Evolutionary conservation across 306 rosid species (phyloP), one percentile per base, ranked within the genome.

Genomic region (Begonia peltatifolia): DNA sequence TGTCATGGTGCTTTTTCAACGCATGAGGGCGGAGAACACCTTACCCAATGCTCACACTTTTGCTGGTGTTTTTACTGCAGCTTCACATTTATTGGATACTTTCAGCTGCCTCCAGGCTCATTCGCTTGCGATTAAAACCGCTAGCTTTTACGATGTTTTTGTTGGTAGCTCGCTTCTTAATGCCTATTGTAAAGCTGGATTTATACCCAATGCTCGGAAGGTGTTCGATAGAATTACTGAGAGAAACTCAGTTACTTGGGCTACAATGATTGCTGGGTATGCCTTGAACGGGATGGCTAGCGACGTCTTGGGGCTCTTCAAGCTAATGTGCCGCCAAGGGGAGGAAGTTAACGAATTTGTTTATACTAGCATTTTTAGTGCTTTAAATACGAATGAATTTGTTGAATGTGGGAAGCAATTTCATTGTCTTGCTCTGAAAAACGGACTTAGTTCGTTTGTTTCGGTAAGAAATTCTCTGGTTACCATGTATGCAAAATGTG

Each of bases 401-500:
- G 63, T 75, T 42, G 56, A 52, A 6, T 62, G 47, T 6, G 94
- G 96, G 38, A 81, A 70, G 75, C 86, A 75, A 68, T 59, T 81
- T 58, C 96, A 84, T 73, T 79, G 86, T 38, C 74, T 87, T 36
- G 79, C 82, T 0, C n/a, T 50, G 6, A 84, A 77, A 64, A 67
- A 59, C 0, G 95, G 96, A 56, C 66, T 79, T 77, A 44, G 77
- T 8, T 62, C 50, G 12, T 56, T 88, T 68, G 71, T 74, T 14
- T 83, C 93, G 14, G 87, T 77, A 11, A 77, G 76, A 0, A 84
- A 88, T 54, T 82, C 96, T 43, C 76, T 84, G 47, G 95, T 88
- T 51, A 75, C 95, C 0, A 81, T 88, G 88, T 88, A 84, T 75
- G 82, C 65, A 0, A 88, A 77, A 64, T 84, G 96, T 66, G 88